Evolutionary conservation across 768 basidiomycete species (phyloP), one percentile per base, ranked within the genome.

Genomic region (Porphyrellus cyaneotinctus): DNA sequence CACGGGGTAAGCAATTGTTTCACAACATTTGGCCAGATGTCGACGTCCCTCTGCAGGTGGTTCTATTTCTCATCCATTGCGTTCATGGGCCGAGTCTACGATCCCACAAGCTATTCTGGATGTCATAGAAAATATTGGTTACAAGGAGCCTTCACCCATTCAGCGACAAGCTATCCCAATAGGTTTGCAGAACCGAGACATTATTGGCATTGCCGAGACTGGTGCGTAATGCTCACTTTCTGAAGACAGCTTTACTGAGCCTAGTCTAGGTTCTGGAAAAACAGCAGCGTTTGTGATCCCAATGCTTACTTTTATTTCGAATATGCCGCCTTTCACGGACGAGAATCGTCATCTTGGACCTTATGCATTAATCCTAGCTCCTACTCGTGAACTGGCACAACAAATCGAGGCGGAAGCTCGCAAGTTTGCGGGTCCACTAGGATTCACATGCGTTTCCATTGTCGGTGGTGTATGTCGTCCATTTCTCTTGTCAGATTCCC

Each of bases 131-230:
- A 75, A 80, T 63, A 87, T 98, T 70, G 97, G 97, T 0, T 99
- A 99, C 76, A 94, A 91, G 63, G 95, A 98, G 54, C 97, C 97
- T 1, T 91, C 89, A 32, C 85, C 97, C 7, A 99, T 99, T 67
- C 97, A 99, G 70, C 80, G 97, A 33, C 97, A 98, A 68, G 97
- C 97, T 9, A 99, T 99, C 56, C 97, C 97, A n/a, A 97, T 99
- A 53, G 97, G 97, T 42, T 71, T 98, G 57, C 91, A 95, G 66
- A 94, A 95, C 64, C 82, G 97, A 46, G 97, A 99, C 70, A 85
- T 98, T 58, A 97, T 99, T 65, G 97, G 97, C 60, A 95, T 99
- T 54, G 97, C 97, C 52, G 95, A 99, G 72, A 99, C 97, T 41
- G 95, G 94, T 91, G 52, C 47, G 80, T 70, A 9, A 35, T 54